Base-by-base conservation (phyloP, 257 asterid species). In the Voacanga thouarsii region DNA sequence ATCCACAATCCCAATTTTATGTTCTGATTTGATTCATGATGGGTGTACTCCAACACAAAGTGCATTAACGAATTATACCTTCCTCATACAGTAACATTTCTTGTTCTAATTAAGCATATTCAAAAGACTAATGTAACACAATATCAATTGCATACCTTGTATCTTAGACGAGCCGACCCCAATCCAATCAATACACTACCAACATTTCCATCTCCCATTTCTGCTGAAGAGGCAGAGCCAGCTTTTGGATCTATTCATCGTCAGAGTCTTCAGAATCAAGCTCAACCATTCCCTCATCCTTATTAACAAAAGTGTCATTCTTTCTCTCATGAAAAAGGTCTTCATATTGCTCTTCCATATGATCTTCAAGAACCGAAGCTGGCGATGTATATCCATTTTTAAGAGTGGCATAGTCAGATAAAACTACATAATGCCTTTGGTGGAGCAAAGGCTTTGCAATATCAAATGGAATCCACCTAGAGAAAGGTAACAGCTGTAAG, bases 401-500 rank as follows among this genome's bases (percentile, higher is more conserved):
- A 70, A 77, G 67, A 77, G 87, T 37, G 80, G 88, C 61, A 74
- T 78, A 76, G 81, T 93, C 97, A 47, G 99, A 93, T 63, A 96
- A 82, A 72, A 89, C 92, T 67, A 84, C 92, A 74, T 89, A 90
- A 33, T 82, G 88, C 79, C 86, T 89, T 84, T 88, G 85, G 81
- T 93, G 97, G 23, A 96, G 93, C 81, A 86, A 78, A 60, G 92
- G 94, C 90, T 87, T 92, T 67, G 88, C 92, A 80, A 86, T 80
- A 81, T 92, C 94, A 84, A 88, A 96, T 30, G 86, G 89, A 80
- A 93, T 86, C 99, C 99, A 96, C 89, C 99, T 96, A 75, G 81
- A 63, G 26, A 85, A 77, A 78, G 76, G 28, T 33, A 44, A 75
- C 57, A 57, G 59, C 63, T 14, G 53, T 72, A 45, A 79, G 55